Conservation (phyloP, 2,329 filamentous ascomycete species). For the Diaporthe nobilis region DNA sequence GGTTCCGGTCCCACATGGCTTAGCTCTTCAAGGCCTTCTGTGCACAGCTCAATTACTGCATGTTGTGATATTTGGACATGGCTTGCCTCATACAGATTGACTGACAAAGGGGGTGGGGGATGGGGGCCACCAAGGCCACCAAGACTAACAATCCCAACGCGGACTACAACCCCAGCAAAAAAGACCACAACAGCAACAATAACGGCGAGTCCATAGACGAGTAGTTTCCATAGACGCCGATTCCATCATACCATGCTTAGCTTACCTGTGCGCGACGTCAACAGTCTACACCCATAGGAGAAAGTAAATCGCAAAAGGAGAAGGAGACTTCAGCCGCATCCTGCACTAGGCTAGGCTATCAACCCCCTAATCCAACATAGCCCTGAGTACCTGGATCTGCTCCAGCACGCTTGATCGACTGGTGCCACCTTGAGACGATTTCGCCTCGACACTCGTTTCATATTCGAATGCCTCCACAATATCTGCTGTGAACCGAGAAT, state of each 20-base stretch:
- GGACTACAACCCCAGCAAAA: background rate
- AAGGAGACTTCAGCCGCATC: slow-evolving; percentile 20
- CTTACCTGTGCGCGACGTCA: slow-evolving; percentile 18
- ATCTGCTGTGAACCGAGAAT: slow-evolving; percentile 76
- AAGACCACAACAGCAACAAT: slow-evolving; percentile 24
- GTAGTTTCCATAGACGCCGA: slow-evolving; percentile 25
- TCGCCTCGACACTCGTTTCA: slow-evolving; percentile 79
- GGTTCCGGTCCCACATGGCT: too few relatives aligned
- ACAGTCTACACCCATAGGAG: slow-evolving; percentile 21
- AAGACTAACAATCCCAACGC: too few relatives aligned
- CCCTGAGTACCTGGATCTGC: slow-evolving; percentile 66
- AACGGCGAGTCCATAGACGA: slow-evolving; percentile 21
- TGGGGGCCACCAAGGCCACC: too few relatives aligned
- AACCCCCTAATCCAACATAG: slow-evolving; percentile 50
- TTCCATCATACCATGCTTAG: slow-evolving; percentile 24
- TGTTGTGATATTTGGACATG: too few relatives aligned
- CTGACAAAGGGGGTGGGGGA: too few relatives aligned
- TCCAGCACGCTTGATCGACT: slow-evolving; percentile 74
- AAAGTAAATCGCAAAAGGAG: slow-evolving; percentile 14
- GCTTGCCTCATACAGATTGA: too few relatives aligned
- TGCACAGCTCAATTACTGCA: too few relatives aligned
- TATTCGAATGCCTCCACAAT: slow-evolving; percentile 78
- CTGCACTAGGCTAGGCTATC: slow-evolving; percentile 42
- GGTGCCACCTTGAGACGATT: slow-evolving; percentile 78
- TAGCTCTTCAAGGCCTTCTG: too few relatives aligned